Conservation (phyloP, 2,329 filamentous ascomycete species). For the Aspergillus latus region DNA sequence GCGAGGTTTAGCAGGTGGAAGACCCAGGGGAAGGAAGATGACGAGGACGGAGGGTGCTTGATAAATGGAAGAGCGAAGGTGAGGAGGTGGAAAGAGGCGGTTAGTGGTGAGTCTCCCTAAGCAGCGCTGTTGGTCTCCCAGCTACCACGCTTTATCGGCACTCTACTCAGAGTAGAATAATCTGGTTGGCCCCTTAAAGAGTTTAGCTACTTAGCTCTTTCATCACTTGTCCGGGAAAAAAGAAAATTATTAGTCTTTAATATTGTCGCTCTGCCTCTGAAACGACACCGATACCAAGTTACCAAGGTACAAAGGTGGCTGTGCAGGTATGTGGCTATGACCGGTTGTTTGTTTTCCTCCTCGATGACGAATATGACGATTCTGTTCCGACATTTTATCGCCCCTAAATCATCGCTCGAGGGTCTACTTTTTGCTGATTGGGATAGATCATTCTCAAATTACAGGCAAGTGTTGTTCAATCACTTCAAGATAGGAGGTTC, state of each 20-base stretch:
- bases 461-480: neutral
- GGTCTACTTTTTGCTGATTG: constrained; percentile 24
- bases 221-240: constrained; percentile 17
- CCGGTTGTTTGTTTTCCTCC: constrained; percentile 1
- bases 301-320: constrained; percentile 4
- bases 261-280: constrained; percentile 10
- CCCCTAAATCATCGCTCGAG: neutral
- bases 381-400: neutral
- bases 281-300: constrained; percentile 6
- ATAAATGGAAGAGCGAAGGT: constrained; percentile 18
- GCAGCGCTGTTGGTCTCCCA: constrained; percentile 30
- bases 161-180: constrained; percentile 8
- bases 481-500: neutral
- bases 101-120: constrained; percentile 12
- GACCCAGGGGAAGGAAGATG: constrained; percentile 19
- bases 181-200: constrained; percentile 12
- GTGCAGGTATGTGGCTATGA: constrained; percentile 11
- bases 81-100: constrained; percentile 15
- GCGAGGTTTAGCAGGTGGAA: constrained; percentile 5
- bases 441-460: no score
- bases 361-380: constrained; percentile 4
- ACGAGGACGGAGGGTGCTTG: constrained; percentile 24
- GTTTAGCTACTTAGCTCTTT: constrained; percentile 5
- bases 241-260: constrained; percentile 12
- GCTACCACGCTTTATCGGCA: constrained; percentile 19